Evolutionary conservation across 164 flowering plant genomes (phyloP).

Genomic region (Vitis labrusca): DNA sequence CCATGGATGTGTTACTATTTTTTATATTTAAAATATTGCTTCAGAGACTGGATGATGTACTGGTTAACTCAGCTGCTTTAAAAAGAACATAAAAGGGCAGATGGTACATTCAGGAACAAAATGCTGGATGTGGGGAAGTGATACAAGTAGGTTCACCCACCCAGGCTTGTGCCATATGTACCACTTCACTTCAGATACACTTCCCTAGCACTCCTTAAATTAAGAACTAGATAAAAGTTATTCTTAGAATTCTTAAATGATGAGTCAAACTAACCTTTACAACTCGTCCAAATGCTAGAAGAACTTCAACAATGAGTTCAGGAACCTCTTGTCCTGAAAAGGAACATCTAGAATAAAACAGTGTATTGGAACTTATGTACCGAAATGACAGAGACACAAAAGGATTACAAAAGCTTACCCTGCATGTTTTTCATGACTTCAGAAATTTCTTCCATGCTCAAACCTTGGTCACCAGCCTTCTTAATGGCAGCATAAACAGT

Average conservation of each 20-base stretch:
- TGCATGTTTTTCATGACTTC: slow-evolving; percentile 23
- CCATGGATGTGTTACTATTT: neutral
- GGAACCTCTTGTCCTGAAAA: slow-evolving; percentile 41
- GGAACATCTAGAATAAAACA: slow-evolving; percentile 5
- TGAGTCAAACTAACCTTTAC: slow-evolving; percentile 54
- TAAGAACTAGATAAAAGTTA: no score
- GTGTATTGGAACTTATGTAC: neutral
- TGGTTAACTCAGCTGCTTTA: neutral
- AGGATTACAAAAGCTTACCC: slow-evolving; percentile 32
- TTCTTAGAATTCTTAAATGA: neutral
- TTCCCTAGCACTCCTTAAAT: no score
- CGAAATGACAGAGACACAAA: neutral
- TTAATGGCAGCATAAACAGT: slow-evolving; percentile 48
- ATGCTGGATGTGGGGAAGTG: no score
- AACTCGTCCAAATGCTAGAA: slow-evolving; percentile 60
- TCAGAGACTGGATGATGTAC: neutral
- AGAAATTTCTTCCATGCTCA: slow-evolving; percentile 57
- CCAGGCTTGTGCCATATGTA: no score
- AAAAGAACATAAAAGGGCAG: no score
- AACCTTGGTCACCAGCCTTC: slow-evolving; percentile 89
- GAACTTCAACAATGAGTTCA: slow-evolving; percentile 62
- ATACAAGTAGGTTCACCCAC: no score
- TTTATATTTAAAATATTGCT: neutral
- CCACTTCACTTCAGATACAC: no score
- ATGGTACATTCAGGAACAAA: no score